These are phyloP conservation scores for Stagonosporopsis chrysanthemi DNA, from an alignment of 2,329 filamentous ascomycete species.

Conservation along the genomic window DNA sequence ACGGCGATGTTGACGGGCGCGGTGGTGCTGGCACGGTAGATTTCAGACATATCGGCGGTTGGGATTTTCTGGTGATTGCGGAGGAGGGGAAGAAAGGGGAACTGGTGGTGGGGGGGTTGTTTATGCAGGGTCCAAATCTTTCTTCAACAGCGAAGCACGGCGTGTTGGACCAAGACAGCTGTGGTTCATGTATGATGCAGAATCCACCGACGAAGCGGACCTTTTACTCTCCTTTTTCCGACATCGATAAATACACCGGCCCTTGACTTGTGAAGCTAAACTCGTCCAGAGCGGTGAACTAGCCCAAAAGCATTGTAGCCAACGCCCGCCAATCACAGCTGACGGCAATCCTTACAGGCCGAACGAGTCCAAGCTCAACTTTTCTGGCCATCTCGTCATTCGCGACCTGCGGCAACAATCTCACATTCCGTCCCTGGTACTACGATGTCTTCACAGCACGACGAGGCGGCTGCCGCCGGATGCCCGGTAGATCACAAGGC, in stretches of 20 bases:
- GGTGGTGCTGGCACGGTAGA: slow-evolving; percentile 94
- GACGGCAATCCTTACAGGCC: slow-evolving; percentile 20
- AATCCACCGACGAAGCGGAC: neutral
- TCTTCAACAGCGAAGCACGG: slow-evolving; percentile 8
- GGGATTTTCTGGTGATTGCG: slow-evolving; percentile 8
- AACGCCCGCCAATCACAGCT: slow-evolving; percentile 29
- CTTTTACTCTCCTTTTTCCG: slow-evolving; percentile 10
- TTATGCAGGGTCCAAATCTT: slow-evolving; percentile 40
- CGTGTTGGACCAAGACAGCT: neutral
- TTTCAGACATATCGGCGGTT: slow-evolving; percentile 52
- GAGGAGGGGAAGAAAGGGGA: slow-evolving; percentile 16
- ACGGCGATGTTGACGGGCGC: slow-evolving; percentile 98
- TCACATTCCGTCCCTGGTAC: slow-evolving; percentile 1
- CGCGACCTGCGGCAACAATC: slow-evolving; percentile 14
- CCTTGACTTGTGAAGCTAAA: slow-evolving; percentile 14
- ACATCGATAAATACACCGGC: slow-evolving; percentile 7
- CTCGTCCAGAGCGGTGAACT: slow-evolving; percentile 24
- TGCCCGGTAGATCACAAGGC: slow-evolving; percentile 94
- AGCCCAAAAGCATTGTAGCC: slow-evolving; percentile 16
- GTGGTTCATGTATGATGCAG: neutral
- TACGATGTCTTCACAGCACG: slow-evolving; percentile 34
- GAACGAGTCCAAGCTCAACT: slow-evolving; percentile 33
- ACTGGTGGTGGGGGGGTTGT: slow-evolving; percentile 29
- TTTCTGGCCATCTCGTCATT: slow-evolving; percentile 34
- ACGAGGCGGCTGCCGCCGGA: slow-evolving; percentile 46